phyloP scores from a whole-genome alignment of 371 early-diverging fungal species.

The Rhizopus arrhizus region DNA sequence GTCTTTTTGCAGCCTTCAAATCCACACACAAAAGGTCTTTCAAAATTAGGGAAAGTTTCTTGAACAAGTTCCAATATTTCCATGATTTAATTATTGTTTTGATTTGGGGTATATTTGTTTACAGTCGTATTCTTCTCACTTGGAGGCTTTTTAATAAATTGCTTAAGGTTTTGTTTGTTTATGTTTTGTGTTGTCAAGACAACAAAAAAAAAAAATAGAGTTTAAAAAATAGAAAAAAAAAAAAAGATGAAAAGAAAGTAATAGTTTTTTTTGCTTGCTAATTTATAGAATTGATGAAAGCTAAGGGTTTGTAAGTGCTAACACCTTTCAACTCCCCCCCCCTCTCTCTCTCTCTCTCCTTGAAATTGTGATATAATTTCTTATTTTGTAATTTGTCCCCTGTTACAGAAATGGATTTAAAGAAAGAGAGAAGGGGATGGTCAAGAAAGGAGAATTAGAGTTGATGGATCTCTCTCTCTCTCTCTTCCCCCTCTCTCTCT shows the following conservation, averaged over 20 bases:
- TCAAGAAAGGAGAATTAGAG: neutral
- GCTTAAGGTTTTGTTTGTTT: neutral
- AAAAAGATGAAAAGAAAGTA: neutral
- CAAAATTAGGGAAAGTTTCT: constrained; percentile 44
- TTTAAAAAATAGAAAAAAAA: constrained; percentile 5
- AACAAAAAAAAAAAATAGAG: constrained; percentile 7
- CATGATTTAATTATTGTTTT: constrained; percentile 34
- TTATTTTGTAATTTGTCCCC: too few relatives aligned
- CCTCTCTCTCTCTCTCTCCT: too few relatives aligned
- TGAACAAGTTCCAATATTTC: constrained; percentile 70
- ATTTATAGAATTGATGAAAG: neutral
- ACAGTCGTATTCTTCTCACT: constrained; percentile 1
- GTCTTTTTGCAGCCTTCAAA: constrained; percentile 67
- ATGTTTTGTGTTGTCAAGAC: constrained; percentile 21
- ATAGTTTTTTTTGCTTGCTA: neutral
- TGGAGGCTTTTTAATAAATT: constrained; percentile 5
- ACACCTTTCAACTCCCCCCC: neutral
- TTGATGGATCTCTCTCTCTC: neutral
- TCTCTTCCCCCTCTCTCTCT: neutral
- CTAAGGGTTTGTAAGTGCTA: neutral
- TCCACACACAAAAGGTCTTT: constrained; percentile 62
- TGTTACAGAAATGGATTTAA: neutral
- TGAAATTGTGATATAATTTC: too few relatives aligned
- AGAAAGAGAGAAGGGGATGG: neutral
- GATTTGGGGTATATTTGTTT: neutral